Percentiles rank a stretch among this genome's conserved stretches.
These are phyloP conservation scores for Chalciporus sphaerocephalus DNA, from an alignment of 768 basidiomycete genomes.

Conservation along the genomic window DNA sequence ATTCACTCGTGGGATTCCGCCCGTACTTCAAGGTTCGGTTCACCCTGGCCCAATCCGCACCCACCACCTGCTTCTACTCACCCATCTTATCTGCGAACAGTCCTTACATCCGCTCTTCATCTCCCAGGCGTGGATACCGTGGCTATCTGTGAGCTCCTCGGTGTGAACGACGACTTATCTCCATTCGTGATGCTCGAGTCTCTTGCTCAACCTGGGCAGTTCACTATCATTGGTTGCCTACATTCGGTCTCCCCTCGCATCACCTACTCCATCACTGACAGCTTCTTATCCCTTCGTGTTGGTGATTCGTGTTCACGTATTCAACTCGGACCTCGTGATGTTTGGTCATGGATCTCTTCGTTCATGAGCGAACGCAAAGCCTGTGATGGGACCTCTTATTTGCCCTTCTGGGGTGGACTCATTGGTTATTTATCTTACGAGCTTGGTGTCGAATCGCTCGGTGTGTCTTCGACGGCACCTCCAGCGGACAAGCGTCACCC, in stretches of 20 bases:
- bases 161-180: slow-evolving; percentile 51
- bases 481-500: slow-evolving; percentile 43
- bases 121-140: slow-evolving; percentile 41
- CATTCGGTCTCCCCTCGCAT: slow-evolving; percentile 51
- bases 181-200: slow-evolving; percentile 75
- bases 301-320: slow-evolving; percentile 36
- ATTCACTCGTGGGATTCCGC: slow-evolving; percentile 40
- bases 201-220: slow-evolving; percentile 69
- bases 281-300: slow-evolving; percentile 42
- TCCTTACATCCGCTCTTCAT: slow-evolving; percentile 39
- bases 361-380: slow-evolving; percentile 59
- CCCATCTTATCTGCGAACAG: slow-evolving; percentile 24
- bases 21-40: slow-evolving; percentile 39
- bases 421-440: slow-evolving; percentile 79
- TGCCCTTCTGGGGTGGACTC: slow-evolving; percentile 84
- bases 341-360: slow-evolving; percentile 73
- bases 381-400: slow-evolving; percentile 42
- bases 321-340: slow-evolving; percentile 45
- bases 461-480: slow-evolving; percentile 37
- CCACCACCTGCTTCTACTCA: slow-evolving; percentile 18
- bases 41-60: slow-evolving; percentile 53
- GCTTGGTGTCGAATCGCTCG: slow-evolving; percentile 58
- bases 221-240: slow-evolving; percentile 67
- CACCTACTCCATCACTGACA: slow-evolving; percentile 51
- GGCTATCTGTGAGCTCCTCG: slow-evolving; percentile 58